Base-by-base conservation (phyloP, 768 basidiomycete species). In the Psilocybe tampanensis region DNA sequence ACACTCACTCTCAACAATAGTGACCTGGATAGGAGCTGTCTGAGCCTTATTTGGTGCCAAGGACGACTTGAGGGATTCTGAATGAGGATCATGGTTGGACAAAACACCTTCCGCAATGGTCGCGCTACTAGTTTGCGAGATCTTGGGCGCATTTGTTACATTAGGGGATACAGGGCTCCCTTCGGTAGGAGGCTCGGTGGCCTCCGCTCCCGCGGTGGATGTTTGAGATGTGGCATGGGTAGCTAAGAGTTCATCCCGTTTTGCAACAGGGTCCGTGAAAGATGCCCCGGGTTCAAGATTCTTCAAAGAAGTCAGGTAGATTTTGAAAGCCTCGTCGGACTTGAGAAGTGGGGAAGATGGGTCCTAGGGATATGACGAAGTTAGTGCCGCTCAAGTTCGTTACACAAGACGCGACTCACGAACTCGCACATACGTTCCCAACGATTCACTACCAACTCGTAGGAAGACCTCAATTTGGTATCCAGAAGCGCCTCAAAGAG, bases 391-490 rank as follows among this genome's bases (percentile, higher is more conserved):
- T 15, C 3, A 21, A 49, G 47, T 12, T 17, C 32, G 41, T 8
- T 44, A 11, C 13, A 11, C 34, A 50, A 33, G 82, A 86, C 58
- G 72, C 90, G 90, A 84, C 90, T 63, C 74, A 93, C 92, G 67
- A 88, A 92, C 80, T 93, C 89, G 64, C 83, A 83, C 81, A 88
- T 85, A 62, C 86, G 80, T 68, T 94, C 92, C 92, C 92, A 94
- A 54, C 91, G 83, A 65, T 76, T 85, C 55, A 92, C 84, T 54
- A 93, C 74, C 21, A 89, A 74, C 56, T 92, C 86, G 68, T 87
- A 87, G 0, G 85, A 91, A 12, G 86, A 79, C 54, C 82, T 84
- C 32, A 88, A 74, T 49, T 84, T 82, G 0, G 88, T 88, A 0
- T 83, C 82, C 19, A 82, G 63, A 24, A 94, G 74, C 17, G 88